These are phyloP conservation scores for Curvularia sp. DNA, from an alignment of 2,329 filamentous ascomycete species.

Conservation along the genomic window DNA sequence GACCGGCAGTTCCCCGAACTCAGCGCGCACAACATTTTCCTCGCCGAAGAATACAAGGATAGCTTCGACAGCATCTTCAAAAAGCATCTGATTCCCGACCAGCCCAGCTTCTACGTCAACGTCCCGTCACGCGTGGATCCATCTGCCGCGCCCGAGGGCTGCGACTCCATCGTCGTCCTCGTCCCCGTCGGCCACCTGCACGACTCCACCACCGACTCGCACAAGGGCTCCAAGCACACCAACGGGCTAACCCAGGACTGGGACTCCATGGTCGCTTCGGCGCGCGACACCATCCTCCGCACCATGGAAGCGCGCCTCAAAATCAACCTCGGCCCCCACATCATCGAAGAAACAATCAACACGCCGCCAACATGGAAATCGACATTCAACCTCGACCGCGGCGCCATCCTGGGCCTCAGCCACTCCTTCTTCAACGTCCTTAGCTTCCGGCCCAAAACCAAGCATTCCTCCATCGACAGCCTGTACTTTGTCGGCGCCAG, in stretches of 20 bases:
- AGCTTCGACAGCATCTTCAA: slow-evolving; percentile 81
- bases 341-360: slow-evolving; percentile 70
- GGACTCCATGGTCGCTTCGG: slow-evolving; percentile 65
- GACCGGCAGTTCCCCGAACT: slow-evolving; percentile 68
- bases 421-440: slow-evolving; percentile 79
- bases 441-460: slow-evolving; percentile 68
- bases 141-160: slow-evolving; percentile 69
- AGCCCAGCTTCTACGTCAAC: slow-evolving; percentile 80
- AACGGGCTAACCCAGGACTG: slow-evolving; percentile 63
- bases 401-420: slow-evolving; percentile 74
- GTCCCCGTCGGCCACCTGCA: slow-evolving; percentile 75
- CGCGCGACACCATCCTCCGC: slow-evolving; percentile 66
- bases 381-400: slow-evolving; percentile 76
- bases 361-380: slow-evolving; percentile 70
- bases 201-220: slow-evolving; percentile 50
- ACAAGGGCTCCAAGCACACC: slow-evolving; percentile 51
- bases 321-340: slow-evolving; percentile 58
- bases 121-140: slow-evolving; percentile 74
- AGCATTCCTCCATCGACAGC: slow-evolving; percentile 58
- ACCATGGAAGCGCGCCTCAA: slow-evolving; percentile 69
- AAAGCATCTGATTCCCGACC: slow-evolving; percentile 68
- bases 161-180: slow-evolving; percentile 72
- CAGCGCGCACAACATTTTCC: slow-evolving; percentile 77
- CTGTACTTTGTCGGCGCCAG: slow-evolving; percentile 78
- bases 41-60: slow-evolving; percentile 74